Evolutionary conservation across 257 asterid species (phyloP), one percentile per base, ranked within the genome.

Genomic region (Jasminum sambac): DNA sequence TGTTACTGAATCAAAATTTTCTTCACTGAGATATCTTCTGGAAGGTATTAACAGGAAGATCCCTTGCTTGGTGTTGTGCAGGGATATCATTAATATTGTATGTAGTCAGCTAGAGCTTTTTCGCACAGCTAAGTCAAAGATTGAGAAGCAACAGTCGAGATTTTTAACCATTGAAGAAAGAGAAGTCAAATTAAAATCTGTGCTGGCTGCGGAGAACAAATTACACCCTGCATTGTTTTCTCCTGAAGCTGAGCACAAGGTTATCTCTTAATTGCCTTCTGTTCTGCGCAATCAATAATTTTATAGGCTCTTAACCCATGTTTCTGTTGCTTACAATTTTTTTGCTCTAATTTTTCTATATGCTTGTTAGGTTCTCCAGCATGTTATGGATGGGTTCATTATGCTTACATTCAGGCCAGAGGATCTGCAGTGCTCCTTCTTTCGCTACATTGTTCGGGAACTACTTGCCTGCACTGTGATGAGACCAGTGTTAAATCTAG

Each of bases 241-340:
- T 77, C 81, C 96, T 68, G 96, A 95, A 85, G 90, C 98, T 74
- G 98, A 91, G 92, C 98, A 95, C 83, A 89, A 88, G 97, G 99
- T 95, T 71, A 55, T 42, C 72, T 76, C 61, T 73, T 70, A 68
- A 68, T 72, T 70, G 62, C 62, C 40, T 68, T 73, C 62, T 63
- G 23, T 36, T 68, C 66, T 39, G 69, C 55, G 43, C 74, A 69
- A 30, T 69, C 61, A 13, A 11, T 19, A 52, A 52, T 19, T 3
- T 19, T 30, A 30, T 30, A 30, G 36, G 36, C 36, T 30, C 36
- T 30, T 30, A 30, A 30, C 64, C 55, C 71, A 74, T 46, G 68
- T 80, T 76, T 50, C 61, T 58, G 46, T 62, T 37, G 70, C 62
- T 72, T 66, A 63, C 57, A 41, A 74, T 46, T 19, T 69, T 67